A percentile compares a stretch with the other conserved stretches of the same genome.
phyloP scores from a whole-genome alignment of 768 basidiomycete species.

The Trametes gibbosa region DNA sequence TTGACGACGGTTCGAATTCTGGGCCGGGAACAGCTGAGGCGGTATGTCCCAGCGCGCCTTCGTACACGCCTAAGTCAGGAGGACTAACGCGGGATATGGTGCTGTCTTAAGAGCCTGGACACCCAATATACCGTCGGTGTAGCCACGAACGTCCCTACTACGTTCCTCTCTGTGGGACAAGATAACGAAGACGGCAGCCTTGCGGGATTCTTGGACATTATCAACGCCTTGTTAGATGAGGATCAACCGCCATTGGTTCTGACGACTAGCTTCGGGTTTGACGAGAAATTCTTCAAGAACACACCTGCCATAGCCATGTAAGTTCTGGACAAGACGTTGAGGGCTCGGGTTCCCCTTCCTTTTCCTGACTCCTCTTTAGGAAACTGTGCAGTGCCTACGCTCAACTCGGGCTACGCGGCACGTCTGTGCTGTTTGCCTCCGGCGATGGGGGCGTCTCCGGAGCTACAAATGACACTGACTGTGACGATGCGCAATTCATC shows the following conservation, averaged over 20 bases:
- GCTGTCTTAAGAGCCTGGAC: slow-evolving; percentile 31
- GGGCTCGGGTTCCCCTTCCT: neutral
- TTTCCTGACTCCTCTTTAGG: slow-evolving; percentile 13
- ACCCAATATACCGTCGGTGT: slow-evolving; percentile 38
- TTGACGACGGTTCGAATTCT: slow-evolving; percentile 30
- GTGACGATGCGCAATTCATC: slow-evolving; percentile 41
- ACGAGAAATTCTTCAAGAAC: slow-evolving; percentile 30
- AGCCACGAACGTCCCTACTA: slow-evolving; percentile 33
- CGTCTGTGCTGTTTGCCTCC: slow-evolving; percentile 36
- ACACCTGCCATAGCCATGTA: slow-evolving; percentile 27
- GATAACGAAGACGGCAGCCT: slow-evolving; percentile 29
- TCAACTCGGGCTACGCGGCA: slow-evolving; percentile 37
- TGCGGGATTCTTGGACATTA: slow-evolving; percentile 35
- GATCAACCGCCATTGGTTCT: slow-evolving; percentile 30
- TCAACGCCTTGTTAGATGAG: slow-evolving; percentile 28
- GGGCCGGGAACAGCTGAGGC: slow-evolving; percentile 36
- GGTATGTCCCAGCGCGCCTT: no score
- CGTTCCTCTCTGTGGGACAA: slow-evolving; percentile 35
- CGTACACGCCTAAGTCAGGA: no score
- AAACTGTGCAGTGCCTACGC: slow-evolving; percentile 35
- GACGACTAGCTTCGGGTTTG: slow-evolving; percentile 35
- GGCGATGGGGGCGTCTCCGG: slow-evolving; percentile 39
- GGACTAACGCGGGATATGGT: no score
- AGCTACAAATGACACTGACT: slow-evolving; percentile 25
- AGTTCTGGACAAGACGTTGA: neutral